Conservation (phyloP, 441 rosid species). For the Dalechampia spathulata region DNA sequence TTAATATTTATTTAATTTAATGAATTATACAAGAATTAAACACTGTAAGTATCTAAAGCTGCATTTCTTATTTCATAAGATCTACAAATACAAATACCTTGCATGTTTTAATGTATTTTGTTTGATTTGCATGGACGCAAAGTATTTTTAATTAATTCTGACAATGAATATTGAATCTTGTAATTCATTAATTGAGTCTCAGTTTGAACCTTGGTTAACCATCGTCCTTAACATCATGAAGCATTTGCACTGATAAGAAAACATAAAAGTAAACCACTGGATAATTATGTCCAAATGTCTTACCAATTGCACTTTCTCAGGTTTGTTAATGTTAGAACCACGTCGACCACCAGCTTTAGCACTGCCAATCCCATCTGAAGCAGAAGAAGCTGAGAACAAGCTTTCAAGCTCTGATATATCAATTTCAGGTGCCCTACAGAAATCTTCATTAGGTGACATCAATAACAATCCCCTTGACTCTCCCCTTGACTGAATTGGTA, state of each 20-base stretch:
- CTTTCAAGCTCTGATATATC: slow-evolving; percentile 96
- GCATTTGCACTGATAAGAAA: slow-evolving; percentile 1
- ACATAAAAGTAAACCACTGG: slow-evolving; percentile 7
- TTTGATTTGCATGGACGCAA: too few relatives aligned
- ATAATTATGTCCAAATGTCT: slow-evolving; percentile 11
- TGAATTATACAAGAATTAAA: too few relatives aligned
- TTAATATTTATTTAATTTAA: too few relatives aligned
- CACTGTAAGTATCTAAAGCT: too few relatives aligned
- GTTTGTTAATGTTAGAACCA: slow-evolving; percentile 75
- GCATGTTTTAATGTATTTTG: too few relatives aligned
- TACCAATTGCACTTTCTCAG: slow-evolving; percentile 95
- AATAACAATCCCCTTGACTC: slow-evolving; percentile 1
- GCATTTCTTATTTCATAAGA: too few relatives aligned
- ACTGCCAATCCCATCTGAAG: slow-evolving; percentile 43
- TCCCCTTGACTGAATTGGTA: background rate
- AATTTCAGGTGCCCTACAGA: slow-evolving; percentile 92
- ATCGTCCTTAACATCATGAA: background rate
- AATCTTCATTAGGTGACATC: slow-evolving; percentile 13
- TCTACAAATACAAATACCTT: too few relatives aligned
- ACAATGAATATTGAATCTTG: too few relatives aligned
- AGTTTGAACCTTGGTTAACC: too few relatives aligned
- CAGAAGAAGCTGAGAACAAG: slow-evolving; percentile 81
- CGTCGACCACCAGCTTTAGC: slow-evolving; percentile 71
- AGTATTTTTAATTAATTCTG: too few relatives aligned
- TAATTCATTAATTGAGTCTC: too few relatives aligned